phyloP scores from a whole-genome alignment of 106 monocot genomes.

The Dioscorea zingiberensis region DNA sequence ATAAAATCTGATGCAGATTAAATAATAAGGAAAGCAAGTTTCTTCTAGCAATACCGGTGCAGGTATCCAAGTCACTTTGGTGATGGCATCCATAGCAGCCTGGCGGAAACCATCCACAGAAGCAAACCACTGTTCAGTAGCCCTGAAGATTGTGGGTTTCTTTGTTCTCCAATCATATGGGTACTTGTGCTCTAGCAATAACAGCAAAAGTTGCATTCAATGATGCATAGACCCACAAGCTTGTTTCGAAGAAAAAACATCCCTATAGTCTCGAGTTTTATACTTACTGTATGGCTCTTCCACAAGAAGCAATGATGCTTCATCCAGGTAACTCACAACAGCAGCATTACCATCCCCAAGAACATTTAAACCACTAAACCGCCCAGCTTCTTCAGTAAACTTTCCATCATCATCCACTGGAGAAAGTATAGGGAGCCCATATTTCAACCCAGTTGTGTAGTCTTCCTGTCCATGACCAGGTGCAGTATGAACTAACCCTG shows the following conservation, averaged over 20 bases:
- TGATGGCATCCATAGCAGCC: conserved; percentile 83
- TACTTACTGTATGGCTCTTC: conserved; percentile 95
- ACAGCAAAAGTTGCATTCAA: background rate
- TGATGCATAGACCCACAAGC: background rate
- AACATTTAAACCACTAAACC: conserved; percentile 79
- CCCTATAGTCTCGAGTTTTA: background rate
- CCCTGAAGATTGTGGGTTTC: conserved; percentile 98
- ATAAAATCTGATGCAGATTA: no score
- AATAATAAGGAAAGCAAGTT: no score
- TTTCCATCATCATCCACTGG: conserved; percentile 92
- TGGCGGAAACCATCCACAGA: conserved; percentile 92
- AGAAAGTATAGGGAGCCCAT: conserved; percentile 85
- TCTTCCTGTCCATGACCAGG: conserved; percentile 99
- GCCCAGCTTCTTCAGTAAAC: conserved; percentile 87
- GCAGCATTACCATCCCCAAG: conserved; percentile 78
- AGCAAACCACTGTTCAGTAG: conserved; percentile 98
- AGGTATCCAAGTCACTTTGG: conserved; percentile 82
- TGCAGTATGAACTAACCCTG: conserved; percentile 99
- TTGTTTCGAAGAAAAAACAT: background rate
- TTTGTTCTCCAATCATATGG: conserved; percentile 99
- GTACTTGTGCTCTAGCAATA: conserved; percentile 82
- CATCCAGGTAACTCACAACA: conserved; percentile 68
- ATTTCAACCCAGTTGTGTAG: conserved; percentile 83
- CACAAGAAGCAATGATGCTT: conserved; percentile 49
- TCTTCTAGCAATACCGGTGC: conserved; percentile 45